A percentile compares a stretch with the other conserved stretches of the same genome.
Evolutionary conservation across 208 protist species (phyloP).

Genomic region (Trypanosoma lewisi): DNA sequence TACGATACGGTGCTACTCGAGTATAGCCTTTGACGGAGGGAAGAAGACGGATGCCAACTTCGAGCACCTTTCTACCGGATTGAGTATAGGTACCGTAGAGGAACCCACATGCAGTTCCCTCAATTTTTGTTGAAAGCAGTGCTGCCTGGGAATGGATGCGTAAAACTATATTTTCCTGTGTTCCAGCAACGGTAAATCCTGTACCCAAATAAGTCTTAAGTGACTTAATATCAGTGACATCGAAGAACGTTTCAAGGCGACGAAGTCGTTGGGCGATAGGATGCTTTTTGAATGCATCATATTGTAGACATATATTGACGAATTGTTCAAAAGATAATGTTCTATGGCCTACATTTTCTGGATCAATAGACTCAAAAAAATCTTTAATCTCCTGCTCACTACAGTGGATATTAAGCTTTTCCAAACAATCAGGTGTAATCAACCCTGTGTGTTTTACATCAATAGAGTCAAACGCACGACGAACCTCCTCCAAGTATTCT

Average conservation of each 20-base stretch:
- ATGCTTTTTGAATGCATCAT: slow-evolving; percentile 84
- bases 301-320: slow-evolving; percentile 63
- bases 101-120: slow-evolving; percentile 52
- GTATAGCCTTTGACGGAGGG: slow-evolving; percentile 72
- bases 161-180: slow-evolving; percentile 66
- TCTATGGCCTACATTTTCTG: slow-evolving; percentile 32
- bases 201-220: slow-evolving; percentile 66
- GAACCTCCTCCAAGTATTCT: slow-evolving; percentile 71
- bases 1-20: slow-evolving; percentile 81
- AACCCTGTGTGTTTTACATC: slow-evolving; percentile 77
- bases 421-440: slow-evolving; percentile 76
- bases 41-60: slow-evolving; percentile 70
- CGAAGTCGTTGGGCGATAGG: slow-evolving; percentile 73
- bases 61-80: slow-evolving; percentile 54
- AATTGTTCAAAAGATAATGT: slow-evolving; percentile 84
- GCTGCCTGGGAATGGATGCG: slow-evolving; percentile 57
- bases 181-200: slow-evolving; percentile 80
- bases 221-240: slow-evolving; percentile 57
- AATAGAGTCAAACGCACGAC: slow-evolving; percentile 77
- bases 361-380: slow-evolving; percentile 67
- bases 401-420: slow-evolving; percentile 58
- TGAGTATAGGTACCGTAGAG: slow-evolving; percentile 66
- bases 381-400: slow-evolving; percentile 58
- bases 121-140: slow-evolving; percentile 60
- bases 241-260: slow-evolving; percentile 74